These are phyloP conservation scores for Eucalyptus erythrocorys DNA, from an alignment of 345 rosid genomes.

Conservation along the genomic window DNA sequence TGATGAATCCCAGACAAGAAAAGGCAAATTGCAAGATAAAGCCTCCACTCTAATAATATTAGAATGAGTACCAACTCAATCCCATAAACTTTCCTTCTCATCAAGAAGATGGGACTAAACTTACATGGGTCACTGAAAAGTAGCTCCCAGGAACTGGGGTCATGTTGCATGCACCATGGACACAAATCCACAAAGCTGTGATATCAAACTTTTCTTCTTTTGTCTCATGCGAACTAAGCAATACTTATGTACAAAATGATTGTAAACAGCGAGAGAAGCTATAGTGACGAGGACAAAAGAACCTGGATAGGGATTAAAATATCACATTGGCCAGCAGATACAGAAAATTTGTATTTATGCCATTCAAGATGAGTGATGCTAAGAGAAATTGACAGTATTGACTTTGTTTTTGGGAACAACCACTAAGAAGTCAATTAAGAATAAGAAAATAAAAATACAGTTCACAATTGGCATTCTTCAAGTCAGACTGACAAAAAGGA, in stretches of 20 bases:
- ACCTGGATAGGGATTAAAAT: not conserved
- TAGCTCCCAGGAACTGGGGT: not conserved
- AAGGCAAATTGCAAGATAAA: not conserved
- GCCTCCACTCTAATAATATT: not conserved
- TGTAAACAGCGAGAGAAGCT: not conserved
- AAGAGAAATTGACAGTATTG: not conserved
- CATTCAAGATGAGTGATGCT: not conserved
- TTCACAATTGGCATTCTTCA: not conserved
- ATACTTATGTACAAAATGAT: not conserved
- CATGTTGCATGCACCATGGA: not conserved
- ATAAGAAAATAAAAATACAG: not conserved
- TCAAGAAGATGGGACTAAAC: not conserved
- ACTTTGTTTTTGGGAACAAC: not conserved
- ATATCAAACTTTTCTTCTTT: not conserved
- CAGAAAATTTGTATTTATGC: not conserved
- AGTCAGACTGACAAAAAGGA: not conserved
- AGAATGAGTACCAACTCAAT: not conserved
- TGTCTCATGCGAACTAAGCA: not conserved
- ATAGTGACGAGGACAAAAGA: not conserved
- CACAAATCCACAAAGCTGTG: not conserved
- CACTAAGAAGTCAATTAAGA: not conserved
- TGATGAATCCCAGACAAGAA: not conserved
- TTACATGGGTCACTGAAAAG: not conserved
- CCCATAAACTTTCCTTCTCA: not conserved
- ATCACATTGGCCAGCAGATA: not conserved